Evolutionary conservation across 495 filamentous ascomycete genomes (phyloP).

Genomic region (Xylaria palmicola): DNA sequence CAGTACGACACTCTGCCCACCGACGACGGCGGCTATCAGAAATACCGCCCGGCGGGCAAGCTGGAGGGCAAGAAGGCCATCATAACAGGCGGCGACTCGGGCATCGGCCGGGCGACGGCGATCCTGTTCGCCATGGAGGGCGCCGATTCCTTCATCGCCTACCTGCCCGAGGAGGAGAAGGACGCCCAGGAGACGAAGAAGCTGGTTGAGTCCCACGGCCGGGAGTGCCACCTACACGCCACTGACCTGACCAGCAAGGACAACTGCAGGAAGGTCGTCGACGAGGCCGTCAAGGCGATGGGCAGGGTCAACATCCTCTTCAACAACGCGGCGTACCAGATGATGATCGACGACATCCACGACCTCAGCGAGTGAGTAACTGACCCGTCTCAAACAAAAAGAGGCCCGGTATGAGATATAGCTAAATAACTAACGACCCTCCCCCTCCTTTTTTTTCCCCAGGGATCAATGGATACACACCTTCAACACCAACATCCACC

Average conservation of each 20-base stretch:
- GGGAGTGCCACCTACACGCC: slow-evolving; percentile 58
- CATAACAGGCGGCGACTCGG: slow-evolving; percentile 81
- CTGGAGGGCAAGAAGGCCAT: slow-evolving; percentile 70
- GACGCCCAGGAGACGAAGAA: slow-evolving; percentile 75
- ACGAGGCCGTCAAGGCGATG: slow-evolving; percentile 61
- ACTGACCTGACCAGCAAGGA: slow-evolving; percentile 61
- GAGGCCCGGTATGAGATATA: too few species aligned
- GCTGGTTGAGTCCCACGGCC: slow-evolving; percentile 63
- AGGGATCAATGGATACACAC: slow-evolving; percentile 75
- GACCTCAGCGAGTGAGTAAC: slow-evolving; percentile 68
- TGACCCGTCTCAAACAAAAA: too few species aligned
- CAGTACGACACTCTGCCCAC: slow-evolving; percentile 67
- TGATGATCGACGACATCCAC: slow-evolving; percentile 68
- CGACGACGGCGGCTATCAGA: slow-evolving; percentile 66
- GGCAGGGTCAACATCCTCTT: slow-evolving; percentile 74
- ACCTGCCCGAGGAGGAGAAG: slow-evolving; percentile 72
- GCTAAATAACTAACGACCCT: too few species aligned
- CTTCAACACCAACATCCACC: slow-evolving; percentile 75
- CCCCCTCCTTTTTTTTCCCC: not conserved
- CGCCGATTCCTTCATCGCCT: slow-evolving; percentile 70
- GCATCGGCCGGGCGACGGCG: slow-evolving; percentile 76
- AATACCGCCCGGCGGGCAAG: slow-evolving; percentile 78
- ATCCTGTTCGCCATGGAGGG: slow-evolving; percentile 84
- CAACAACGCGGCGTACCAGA: slow-evolving; percentile 79
- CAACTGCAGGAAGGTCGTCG: slow-evolving; percentile 70